Evolutionary conservation across 768 basidiomycete genomes (phyloP).

Genomic region (Hericium rajendrae): DNA sequence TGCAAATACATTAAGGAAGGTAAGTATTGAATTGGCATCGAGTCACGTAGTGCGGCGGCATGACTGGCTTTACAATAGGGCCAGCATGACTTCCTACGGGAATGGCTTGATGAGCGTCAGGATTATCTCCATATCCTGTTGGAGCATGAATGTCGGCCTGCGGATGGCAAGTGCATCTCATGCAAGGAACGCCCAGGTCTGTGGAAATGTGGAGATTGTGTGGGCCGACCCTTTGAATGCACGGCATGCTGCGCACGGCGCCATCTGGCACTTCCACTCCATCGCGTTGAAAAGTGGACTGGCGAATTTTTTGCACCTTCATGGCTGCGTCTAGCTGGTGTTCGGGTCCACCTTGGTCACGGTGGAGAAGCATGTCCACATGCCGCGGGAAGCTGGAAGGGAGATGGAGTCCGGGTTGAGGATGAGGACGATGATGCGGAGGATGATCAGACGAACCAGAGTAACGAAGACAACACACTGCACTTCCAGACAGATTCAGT

Average conservation of each 20-base stretch:
- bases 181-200: not conserved
- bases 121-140: not conserved
- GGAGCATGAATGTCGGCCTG: not conserved
- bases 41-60: not conserved
- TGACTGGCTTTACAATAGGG: not conserved
- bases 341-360: conserved; percentile 1
- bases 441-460: not conserved
- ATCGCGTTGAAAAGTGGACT: not conserved
- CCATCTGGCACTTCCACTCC: not conserved
- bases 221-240: not conserved
- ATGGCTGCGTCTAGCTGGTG: not conserved
- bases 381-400: not conserved
- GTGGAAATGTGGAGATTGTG: not conserved
- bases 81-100: not conserved
- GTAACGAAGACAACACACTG: not conserved
- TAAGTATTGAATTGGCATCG: not conserved
- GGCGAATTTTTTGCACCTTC: not conserved
- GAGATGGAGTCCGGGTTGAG: not conserved
- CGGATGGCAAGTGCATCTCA: not conserved
- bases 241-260: not conserved
- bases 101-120: not conserved
- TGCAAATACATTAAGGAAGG: too few relatives aligned
- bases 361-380: not conserved
- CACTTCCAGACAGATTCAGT: not conserved
- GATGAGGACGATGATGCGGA: not conserved